A percentile compares a stretch with the other conserved stretches of the same genome.
Conservation (phyloP, 2,329 filamentous ascomycete genomes). For the Chrysoporthe deuterocubensis region DNA sequence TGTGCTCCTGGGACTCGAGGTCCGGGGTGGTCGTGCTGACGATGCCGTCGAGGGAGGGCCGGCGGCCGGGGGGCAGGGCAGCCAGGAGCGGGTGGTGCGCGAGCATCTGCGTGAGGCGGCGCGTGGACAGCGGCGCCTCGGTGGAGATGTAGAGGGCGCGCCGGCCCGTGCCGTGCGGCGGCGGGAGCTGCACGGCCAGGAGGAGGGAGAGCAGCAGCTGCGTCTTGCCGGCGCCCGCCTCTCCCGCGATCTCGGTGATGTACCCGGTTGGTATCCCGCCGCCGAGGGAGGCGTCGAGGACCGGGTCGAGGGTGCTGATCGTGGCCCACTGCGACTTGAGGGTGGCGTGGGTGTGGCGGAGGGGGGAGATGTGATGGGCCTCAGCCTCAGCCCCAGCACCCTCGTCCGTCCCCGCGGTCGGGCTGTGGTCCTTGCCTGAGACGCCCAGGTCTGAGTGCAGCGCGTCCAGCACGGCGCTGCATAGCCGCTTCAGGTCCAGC, state of each 20-base stretch:
- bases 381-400: neutral
- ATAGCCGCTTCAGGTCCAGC: conserved; percentile 76
- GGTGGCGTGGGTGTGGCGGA: conserved; percentile 37
- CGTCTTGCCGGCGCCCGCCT: conserved; percentile 94
- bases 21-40: conserved; percentile 84
- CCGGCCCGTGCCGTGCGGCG: conserved; percentile 70
- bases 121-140: conserved; percentile 82
- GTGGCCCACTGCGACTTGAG: conserved; percentile 51
- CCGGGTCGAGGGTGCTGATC: conserved; percentile 80
- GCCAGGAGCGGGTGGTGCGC: conserved; percentile 64
- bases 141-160: conserved; percentile 93
- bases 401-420: conserved; percentile 29
- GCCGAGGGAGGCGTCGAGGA: conserved; percentile 69
- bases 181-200: conserved; percentile 80
- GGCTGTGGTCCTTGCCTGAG: conserved; percentile 22
- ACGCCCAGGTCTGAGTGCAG: conserved; percentile 67
- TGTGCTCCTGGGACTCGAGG: conserved; percentile 93
- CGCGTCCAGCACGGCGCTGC: conserved; percentile 66
- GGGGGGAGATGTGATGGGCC: conserved; percentile 36
- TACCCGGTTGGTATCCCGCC: conserved; percentile 82
- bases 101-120: conserved; percentile 80
- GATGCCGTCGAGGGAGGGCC: conserved; percentile 74
- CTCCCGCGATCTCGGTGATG: conserved; percentile 88
- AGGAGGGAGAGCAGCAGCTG: conserved; percentile 87
- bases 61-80: conserved; percentile 34